These are phyloP conservation scores for Pythium angustatum DNA, from an alignment of 352 stramenopile genomes.

Conservation along the genomic window DNA sequence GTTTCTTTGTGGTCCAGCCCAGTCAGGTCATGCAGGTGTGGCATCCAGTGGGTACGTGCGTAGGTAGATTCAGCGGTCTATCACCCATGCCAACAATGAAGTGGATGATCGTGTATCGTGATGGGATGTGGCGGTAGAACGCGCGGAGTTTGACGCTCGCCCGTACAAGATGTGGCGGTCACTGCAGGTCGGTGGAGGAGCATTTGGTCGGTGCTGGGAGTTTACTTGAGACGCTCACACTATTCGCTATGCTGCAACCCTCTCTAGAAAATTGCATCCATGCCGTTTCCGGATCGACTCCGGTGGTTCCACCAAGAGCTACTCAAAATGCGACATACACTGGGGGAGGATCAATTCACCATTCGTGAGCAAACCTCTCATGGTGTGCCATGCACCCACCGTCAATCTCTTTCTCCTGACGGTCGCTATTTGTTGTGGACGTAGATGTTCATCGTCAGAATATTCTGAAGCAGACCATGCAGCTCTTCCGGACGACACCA, in stretches of 20 bases:
- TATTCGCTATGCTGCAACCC: neutral
- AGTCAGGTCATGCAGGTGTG: slow-evolving; percentile 9
- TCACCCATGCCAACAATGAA: too few species aligned
- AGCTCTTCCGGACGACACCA: slow-evolving; percentile 55
- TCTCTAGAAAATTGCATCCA: slow-evolving; percentile 8
- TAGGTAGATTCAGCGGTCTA: too few species aligned
- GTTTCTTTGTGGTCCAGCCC: slow-evolving; percentile 13
- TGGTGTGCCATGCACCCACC: neutral
- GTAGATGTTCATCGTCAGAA: slow-evolving; percentile 65
- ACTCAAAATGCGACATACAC: slow-evolving; percentile 54
- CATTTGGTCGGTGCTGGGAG: neutral
- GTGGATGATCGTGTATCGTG: too few species aligned
- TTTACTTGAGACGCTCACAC: neutral
- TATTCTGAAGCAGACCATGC: slow-evolving; percentile 69
- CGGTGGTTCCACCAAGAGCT: slow-evolving; percentile 73
- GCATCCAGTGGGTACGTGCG: slow-evolving; percentile 9
- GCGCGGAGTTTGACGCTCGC: neutral
- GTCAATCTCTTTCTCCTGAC: neutral
- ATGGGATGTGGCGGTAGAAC: neutral
- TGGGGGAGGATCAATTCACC: slow-evolving; percentile 57
- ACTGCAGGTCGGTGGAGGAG: slow-evolving; percentile 7
- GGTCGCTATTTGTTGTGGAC: neutral
- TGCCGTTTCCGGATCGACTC: slow-evolving; percentile 61
- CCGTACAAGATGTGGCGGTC: slow-evolving; percentile 23
- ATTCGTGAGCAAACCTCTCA: slow-evolving; percentile 44